These are phyloP conservation scores for Dillenia turbinata DNA, from an alignment of 164 flowering plant genomes.

Conservation along the genomic window DNA sequence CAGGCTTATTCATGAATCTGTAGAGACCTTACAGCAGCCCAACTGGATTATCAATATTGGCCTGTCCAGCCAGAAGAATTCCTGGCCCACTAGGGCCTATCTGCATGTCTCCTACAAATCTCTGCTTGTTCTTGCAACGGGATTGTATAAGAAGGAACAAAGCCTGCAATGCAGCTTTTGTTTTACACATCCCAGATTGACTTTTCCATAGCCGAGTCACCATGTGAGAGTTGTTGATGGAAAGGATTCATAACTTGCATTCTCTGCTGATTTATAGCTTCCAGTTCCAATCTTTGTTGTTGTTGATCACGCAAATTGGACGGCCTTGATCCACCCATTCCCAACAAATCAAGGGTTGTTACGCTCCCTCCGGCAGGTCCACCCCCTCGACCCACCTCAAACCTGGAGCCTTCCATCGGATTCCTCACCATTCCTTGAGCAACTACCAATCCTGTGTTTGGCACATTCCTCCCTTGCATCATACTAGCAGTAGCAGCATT, in stretches of 20 bases:
- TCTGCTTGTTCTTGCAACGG: no score
- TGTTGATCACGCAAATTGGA: constrained; percentile 21
- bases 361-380: constrained; percentile 17
- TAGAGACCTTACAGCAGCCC: no score
- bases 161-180: no score
- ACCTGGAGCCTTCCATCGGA: constrained; percentile 11
- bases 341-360: constrained; percentile 53
- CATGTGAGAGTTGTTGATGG: constrained; percentile 34
- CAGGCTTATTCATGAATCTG: no score
- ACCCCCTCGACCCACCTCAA: constrained; percentile 33
- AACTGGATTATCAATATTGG: no score
- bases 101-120: no score
- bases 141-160: no score
- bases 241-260: constrained; percentile 31
- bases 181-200: constrained; percentile 41
- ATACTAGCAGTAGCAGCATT: neutral
- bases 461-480: constrained; percentile 10
- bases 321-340: constrained; percentile 30
- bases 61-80: no score
- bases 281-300: constrained; percentile 30
- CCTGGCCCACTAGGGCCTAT: no score
- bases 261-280: constrained; percentile 33
- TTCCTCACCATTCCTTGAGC: constrained; percentile 9
- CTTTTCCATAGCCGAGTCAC: constrained; percentile 39
- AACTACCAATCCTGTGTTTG: constrained; percentile 6